Evolutionary conservation across 345 rosid species (phyloP), one percentile per base, ranked within the genome.

Genomic region (Gossypium rotundifolium): DNA sequence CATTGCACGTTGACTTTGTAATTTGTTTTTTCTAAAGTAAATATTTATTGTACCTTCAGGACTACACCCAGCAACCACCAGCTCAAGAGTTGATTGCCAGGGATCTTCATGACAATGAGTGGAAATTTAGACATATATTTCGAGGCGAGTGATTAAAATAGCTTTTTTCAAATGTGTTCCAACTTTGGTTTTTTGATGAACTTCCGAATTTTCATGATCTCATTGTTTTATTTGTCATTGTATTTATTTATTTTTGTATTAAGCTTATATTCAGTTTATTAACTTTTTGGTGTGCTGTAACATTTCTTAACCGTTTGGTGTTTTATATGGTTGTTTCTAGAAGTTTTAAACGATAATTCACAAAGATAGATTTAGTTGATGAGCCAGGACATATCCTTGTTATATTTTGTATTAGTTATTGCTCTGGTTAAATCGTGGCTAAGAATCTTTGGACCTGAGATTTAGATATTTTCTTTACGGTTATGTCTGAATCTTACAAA

Each of bases 51-150:
- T 17, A 11, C 64, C 33, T 72, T 45, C 27, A 79, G 78, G 81
- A 75, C 23, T 79, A 25, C 59, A 14, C 81, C 40, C 78, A n/a
- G 57, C 52, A 64, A 17, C 81, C 81, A 42, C 81, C 81, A 23
- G 75, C 72, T 25, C 81, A 79, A 54, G 81, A 79, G 61, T 67
- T 79, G 9, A 54, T 70, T 74, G 81, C 81, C 20, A 74, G 78
- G 72, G 75, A 79, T 70, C 78, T 79, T 25, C 81, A 79, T 63
- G 81, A 79, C 25, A 64, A 69, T 27, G 81, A 79, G 20, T 79
- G 81, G 75, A 79, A 75, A 75, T 79, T 79, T 48, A 75, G 78
- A 44, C 78, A 79, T 52, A 75, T 79, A 22, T 79, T 79, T 75
- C 78, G 78, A 70, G 81, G 81, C 64, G 22, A 40, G 72, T 59